Percentiles rank a stretch among this genome's conserved stretches.
These are phyloP conservation scores for Erodium texanum DNA, from an alignment of 441 rosid species.

Conservation along the genomic window DNA sequence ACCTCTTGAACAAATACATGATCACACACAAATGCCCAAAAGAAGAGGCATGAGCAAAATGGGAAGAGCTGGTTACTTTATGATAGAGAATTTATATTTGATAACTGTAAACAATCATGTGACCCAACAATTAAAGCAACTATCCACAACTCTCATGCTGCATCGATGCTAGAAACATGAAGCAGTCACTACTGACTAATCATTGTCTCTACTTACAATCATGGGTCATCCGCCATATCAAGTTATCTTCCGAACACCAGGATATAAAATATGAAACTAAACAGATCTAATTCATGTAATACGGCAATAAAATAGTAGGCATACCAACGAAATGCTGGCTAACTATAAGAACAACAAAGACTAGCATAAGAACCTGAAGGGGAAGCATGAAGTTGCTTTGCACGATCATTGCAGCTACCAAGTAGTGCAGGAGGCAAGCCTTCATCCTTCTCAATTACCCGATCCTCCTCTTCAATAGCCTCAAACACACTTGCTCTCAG, in stretches of 20 bases:
- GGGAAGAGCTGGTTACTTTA: not conserved
- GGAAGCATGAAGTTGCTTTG: conserved; percentile 83
- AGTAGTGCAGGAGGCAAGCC: conserved; percentile 79
- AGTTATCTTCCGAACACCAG: not conserved
- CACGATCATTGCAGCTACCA: conserved; percentile 90
- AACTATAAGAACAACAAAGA: not conserved
- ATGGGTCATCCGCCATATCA: not conserved
- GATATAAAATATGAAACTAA: not conserved
- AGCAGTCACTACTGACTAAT: not conserved
- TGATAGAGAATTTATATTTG: not conserved
- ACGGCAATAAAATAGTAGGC: not conserved
- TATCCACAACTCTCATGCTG: not conserved
- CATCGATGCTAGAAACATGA: not conserved
- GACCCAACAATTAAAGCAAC: not conserved
- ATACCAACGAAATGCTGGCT: not conserved
- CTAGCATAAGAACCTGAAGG: conserved; percentile 56
- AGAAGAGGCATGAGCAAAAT: not conserved
- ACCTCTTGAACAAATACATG: conserved; percentile 1
- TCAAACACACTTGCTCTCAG: conserved; percentile 93
- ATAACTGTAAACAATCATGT: not conserved
- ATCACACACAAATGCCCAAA: not conserved
- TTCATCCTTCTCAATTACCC: conserved; percentile 60
- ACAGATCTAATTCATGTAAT: not conserved
- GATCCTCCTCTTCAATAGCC: conserved; percentile 96
- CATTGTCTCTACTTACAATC: not conserved